Evolutionary conservation across 1,139 yeast genomes (phyloP), one percentile per base, ranked within the genome.

Genomic region (Taiozyma onychis): DNA sequence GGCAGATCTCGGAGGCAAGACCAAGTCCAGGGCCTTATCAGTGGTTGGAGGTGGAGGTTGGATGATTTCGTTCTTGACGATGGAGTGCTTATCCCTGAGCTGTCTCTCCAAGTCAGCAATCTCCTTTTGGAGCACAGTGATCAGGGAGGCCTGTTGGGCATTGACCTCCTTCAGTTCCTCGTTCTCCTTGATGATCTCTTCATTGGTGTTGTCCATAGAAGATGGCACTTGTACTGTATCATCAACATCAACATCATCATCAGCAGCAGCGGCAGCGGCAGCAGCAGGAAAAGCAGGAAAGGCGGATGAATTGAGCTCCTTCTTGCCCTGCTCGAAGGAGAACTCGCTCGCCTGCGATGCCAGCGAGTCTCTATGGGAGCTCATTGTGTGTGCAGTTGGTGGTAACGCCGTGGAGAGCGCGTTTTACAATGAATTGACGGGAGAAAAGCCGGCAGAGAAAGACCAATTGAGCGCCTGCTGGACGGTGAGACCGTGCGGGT

Each of bases 1-100:
- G 2, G 58, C 58, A 3, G 62, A 58, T 41, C 62, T 52, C 26
- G 60, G 59, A 6, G 61, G 62, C 2, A 52, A 51, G 16, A 21
- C 13, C 18, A 39, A 26, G n/a, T 44, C 18, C 18, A 39, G 10
- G 5, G 30, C 16, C 18, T 39, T 39, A 18, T 21, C 24, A 6
- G 30, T 24, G 6, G 16, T n/a, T 22, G 16, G 11, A 7, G 10
- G 5, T 22, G 16, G 11, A 2, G 16, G 27, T 13, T 39, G 27
- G 6, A 39, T 39, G 16, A 24, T 22, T 10, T 21, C 28, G 5
- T 39, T 24, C 28, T 39, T 39, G 2, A 22, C 30, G 24, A 22
- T 39, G 5, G 22, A 13, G 2, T 39, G 28, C 18, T 39, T 39
- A 4, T 37, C 24, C n/a, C 9, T 37, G 3, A 37, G 26, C 8